Base-by-base conservation (phyloP, 2,329 filamentous ascomycete genomes). In the Alternaria arbusti region DNA sequence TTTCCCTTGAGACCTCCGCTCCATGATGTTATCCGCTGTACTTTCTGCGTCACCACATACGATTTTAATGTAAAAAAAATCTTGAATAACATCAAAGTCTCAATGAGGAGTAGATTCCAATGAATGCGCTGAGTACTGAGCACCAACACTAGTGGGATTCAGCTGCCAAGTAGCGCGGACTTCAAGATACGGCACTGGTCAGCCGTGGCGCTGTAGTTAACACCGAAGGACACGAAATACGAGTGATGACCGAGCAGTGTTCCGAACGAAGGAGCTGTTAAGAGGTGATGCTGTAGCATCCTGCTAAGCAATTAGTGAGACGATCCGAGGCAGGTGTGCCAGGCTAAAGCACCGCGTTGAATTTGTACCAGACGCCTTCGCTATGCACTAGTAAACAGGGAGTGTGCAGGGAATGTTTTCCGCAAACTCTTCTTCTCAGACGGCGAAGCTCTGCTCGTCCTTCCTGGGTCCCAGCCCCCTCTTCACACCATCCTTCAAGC, bases 381-480 rank as follows among this genome's bases (percentile, higher is more conserved):
- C 57, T 55, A 55, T 55, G 28, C 57, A n/a, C n/a, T n/a, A n/a
- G n/a, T n/a, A n/a, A n/a, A n/a, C n/a, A n/a, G n/a, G n/a, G n/a
- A n/a, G n/a, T n/a, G n/a, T n/a, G n/a, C n/a, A n/a, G n/a, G n/a
- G n/a, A n/a, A n/a, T n/a, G n/a, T n/a, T n/a, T n/a, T 32, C 11
- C 7, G 13, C 30, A 52, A 15, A 28, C 49, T 36, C 8, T 12
- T 40, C 23, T 30, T 20, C 11, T 58, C 58, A 74, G 22, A 69
- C 56, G 8, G 52, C 28, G 46, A 75, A 69, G 10, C 55, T 56
- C 43, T 70, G 61, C 43, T 74, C 73, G 26, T 77, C 68, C 28
- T 63, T 71, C 54, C 80, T 74, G 6, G 76, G 73, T 4, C 80
- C 80, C 15, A 82, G 17, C 0, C 80, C 80, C 28, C 63, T 74